Percentiles rank a stretch among this genome's conserved stretches.
Evolutionary conservation across 1,284 basidiomycete genomes (phyloP).

Genomic region (Ustilago trichophora): DNA sequence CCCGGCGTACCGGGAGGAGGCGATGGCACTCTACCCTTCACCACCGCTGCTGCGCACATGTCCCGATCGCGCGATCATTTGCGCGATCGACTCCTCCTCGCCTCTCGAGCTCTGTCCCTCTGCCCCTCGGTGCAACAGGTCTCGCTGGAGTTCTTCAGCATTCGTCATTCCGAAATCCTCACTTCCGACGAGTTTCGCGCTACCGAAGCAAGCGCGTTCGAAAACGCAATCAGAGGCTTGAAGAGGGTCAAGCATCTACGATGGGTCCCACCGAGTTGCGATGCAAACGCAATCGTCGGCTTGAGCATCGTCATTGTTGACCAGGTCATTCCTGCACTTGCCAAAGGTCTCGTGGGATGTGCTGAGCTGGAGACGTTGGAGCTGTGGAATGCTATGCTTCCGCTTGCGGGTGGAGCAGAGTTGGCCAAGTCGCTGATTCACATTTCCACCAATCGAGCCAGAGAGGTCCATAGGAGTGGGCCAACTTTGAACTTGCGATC

Average conservation of each 20-base stretch:
- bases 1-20: slow-evolving; percentile 33
- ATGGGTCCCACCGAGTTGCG: slow-evolving; percentile 32
- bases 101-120: slow-evolving; percentile 5
- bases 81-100: slow-evolving; percentile 25
- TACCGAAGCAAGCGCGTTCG: slow-evolving; percentile 12
- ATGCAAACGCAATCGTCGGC: slow-evolving; percentile 22
- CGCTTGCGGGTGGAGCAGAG: slow-evolving; percentile 8
- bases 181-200: slow-evolving; percentile 9
- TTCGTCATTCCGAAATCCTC: slow-evolving; percentile 25
- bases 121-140: slow-evolving; percentile 10
- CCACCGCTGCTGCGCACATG: not conserved
- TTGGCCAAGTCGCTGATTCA: slow-evolving; percentile 15
- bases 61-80: slow-evolving; percentile 4
- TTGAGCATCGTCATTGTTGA: slow-evolving; percentile 41
- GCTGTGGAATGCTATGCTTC: slow-evolving; percentile 39
- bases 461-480: no score
- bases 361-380: slow-evolving; percentile 12
- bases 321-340: slow-evolving; percentile 17
- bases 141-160: slow-evolving; percentile 38
- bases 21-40: not conserved
- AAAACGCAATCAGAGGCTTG: slow-evolving; percentile 3
- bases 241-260: slow-evolving; percentile 1
- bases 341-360: slow-evolving; percentile 14
- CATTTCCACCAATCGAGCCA: not conserved
- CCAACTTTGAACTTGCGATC: slow-evolving; percentile 25